These are phyloP conservation scores for Fusarium fujikuroi DNA, from an alignment of 2,329 filamentous ascomycete species.

Conservation along the genomic window DNA sequence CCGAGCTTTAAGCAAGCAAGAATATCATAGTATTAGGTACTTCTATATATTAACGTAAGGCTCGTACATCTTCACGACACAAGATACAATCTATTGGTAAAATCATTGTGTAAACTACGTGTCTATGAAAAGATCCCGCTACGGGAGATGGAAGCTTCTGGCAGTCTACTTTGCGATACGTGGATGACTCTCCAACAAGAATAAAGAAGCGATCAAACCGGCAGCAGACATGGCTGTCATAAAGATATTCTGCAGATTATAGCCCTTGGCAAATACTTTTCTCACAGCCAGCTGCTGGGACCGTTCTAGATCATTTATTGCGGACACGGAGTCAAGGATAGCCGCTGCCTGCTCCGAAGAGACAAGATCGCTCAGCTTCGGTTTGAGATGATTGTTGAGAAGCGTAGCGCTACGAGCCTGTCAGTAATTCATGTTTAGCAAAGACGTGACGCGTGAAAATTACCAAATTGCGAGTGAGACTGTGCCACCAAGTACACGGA, in stretches of 20 bases:
- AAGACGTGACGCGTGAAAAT: rapidly evolving
- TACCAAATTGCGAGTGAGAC: conserved; percentile 5
- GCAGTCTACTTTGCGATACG: not conserved
- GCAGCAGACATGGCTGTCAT: conserved; percentile 1
- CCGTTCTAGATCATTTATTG: not conserved
- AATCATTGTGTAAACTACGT: too few relatives aligned
- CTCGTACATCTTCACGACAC: too few relatives aligned
- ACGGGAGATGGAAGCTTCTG: rapidly evolving
- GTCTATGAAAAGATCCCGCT: too few relatives aligned
- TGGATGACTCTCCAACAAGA: not conserved
- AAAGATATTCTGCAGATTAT: conserved; percentile 2
- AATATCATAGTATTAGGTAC: too few relatives aligned
- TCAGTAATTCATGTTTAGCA: rapidly evolving
- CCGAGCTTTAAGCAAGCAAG: too few relatives aligned
- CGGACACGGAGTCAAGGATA: not conserved
- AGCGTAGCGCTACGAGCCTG: not conserved
- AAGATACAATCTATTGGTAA: too few relatives aligned
- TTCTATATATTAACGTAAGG: too few relatives aligned
- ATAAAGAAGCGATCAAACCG: not conserved
- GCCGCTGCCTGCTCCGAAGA: not conserved
- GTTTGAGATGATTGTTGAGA: not conserved
- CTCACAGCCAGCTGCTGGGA: not conserved
- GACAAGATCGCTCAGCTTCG: not conserved
- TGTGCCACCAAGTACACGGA: conserved; percentile 4
- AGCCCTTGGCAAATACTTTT: not conserved